Evolutionary conservation across 257 asterid species (phyloP).

Genomic region (Solanum appendiculatum): DNA sequence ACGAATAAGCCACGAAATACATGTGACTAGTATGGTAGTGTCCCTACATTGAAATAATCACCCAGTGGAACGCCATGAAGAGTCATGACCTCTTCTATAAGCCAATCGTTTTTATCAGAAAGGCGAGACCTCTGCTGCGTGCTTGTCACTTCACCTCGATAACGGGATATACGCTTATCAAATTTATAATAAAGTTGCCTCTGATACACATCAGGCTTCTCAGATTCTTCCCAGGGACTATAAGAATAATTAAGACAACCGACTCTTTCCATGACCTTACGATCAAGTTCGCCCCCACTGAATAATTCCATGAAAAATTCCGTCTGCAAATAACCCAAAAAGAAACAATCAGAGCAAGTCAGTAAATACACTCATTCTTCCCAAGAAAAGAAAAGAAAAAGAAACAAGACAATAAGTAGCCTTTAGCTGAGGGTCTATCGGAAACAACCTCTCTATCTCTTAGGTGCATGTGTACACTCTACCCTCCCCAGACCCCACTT

Average conservation of each 20-base stretch:
- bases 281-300: conserved; percentile 75
- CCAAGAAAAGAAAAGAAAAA: neutral
- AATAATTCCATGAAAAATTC: conserved; percentile 90
- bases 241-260: conserved; percentile 81
- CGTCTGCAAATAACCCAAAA: conserved; percentile 30
- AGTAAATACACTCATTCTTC: neutral
- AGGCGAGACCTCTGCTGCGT: conserved; percentile 81
- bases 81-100: conserved; percentile 92
- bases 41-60: conserved; percentile 76
- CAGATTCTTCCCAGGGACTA: conserved; percentile 96
- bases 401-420: neutral
- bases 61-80: conserved; percentile 95
- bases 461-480: neutral
- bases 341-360: neutral
- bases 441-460: neutral
- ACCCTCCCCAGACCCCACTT: neutral
- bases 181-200: conserved; percentile 86
- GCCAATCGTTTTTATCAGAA: conserved; percentile 62
- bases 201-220: conserved; percentile 69
- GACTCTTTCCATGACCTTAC: conserved; percentile 79
- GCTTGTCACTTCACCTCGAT: conserved; percentile 93
- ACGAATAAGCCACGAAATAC: neutral
- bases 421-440: neutral
- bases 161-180: conserved; percentile 67
- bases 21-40: neutral